phyloP scores from a whole-genome alignment of 139 green algal genomes.

The Choricystis sp. region DNA sequence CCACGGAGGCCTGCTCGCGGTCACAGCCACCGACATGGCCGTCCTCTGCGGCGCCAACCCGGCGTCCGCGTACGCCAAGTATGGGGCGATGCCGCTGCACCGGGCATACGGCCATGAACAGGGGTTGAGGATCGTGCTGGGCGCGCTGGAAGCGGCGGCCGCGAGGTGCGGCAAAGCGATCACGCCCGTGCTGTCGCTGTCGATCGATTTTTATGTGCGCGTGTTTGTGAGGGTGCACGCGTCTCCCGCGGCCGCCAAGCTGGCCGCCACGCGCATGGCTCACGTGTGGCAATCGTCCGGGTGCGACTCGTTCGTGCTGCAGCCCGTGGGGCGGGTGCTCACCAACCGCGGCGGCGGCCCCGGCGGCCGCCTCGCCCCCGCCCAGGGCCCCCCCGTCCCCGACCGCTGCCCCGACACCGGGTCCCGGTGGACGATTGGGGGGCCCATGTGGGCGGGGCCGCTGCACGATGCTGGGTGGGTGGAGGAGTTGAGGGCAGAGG shows the following conservation, averaged over 20 bases:
- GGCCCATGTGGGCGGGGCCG: conserved; percentile 78
- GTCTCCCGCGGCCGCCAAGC: conserved; percentile 40
- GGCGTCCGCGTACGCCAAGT: conserved; percentile 90
- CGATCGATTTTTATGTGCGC: conserved; percentile 94
- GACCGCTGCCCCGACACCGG: conserved; percentile 58
- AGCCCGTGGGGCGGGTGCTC: conserved; percentile 34
- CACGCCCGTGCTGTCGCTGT: conserved; percentile 70
- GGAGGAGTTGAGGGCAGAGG: conserved; percentile 12
- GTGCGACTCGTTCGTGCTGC: conserved; percentile 82
- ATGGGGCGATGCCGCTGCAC: conserved; percentile 77
- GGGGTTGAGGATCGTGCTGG: conserved; percentile 86
- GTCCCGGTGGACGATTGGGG: conserved; percentile 64
- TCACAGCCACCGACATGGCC: conserved; percentile 96
- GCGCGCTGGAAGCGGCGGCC: conserved; percentile 50
- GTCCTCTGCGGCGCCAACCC: conserved; percentile 91
- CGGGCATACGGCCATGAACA: conserved; percentile 86
- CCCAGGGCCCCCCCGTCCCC: conserved; percentile 37
- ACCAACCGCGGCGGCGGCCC: conserved; percentile 17
- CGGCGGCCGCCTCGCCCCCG: conserved; percentile 36
- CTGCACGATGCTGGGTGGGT: conserved; percentile 73
- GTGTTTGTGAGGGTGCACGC: conserved; percentile 87
- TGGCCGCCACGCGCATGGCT: conserved; percentile 48
- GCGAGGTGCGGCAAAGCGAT: conserved; percentile 86
- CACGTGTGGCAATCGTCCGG: conserved; percentile 83
- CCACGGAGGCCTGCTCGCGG: conserved; percentile 83